Evolutionary conservation across 768 basidiomycete genomes (phyloP).

Genomic region (Mycena olivaceomarginata): DNA sequence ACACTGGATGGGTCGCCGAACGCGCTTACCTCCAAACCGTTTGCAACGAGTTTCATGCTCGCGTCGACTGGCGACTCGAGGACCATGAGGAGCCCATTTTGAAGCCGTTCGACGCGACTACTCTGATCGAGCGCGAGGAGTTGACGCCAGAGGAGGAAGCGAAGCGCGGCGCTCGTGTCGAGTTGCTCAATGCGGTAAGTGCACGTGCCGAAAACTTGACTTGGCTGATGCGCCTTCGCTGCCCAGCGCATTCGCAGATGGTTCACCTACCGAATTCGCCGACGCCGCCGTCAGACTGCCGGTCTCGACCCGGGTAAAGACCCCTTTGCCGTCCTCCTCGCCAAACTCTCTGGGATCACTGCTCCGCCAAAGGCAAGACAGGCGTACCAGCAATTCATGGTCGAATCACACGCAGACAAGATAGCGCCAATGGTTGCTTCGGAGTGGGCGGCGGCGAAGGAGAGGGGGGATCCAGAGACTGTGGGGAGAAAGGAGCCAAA

Average conservation of each 20-base stretch:
- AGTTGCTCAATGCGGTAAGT: conserved; percentile 17
- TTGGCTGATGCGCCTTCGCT: background rate
- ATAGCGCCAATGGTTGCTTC: background rate
- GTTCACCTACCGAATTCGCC: conserved; percentile 8
- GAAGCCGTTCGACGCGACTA: background rate
- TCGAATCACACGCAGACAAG: background rate
- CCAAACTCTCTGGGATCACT: background rate
- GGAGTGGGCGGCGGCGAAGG: background rate
- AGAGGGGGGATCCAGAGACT: background rate
- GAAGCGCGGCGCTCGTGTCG: conserved; percentile 1
- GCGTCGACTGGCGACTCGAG: background rate
- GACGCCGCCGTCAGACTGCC: background rate
- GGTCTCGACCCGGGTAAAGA: background rate
- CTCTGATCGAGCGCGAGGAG: too few relatives aligned
- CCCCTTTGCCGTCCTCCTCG: background rate
- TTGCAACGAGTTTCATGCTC: conserved; percentile 18
- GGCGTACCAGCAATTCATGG: conserved; percentile 10
- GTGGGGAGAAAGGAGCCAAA: background rate
- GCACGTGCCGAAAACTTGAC: background rate
- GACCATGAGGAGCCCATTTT: conserved; percentile 10
- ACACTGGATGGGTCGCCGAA: conserved; percentile 9
- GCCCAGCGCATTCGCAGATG: conserved; percentile 4
- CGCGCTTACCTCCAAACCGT: conserved; percentile 10
- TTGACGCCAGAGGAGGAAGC: conserved; percentile 1
- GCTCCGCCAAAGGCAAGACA: conserved; percentile 4